phyloP scores from a whole-genome alignment of 345 rosid genomes.

The Populus nigra region DNA sequence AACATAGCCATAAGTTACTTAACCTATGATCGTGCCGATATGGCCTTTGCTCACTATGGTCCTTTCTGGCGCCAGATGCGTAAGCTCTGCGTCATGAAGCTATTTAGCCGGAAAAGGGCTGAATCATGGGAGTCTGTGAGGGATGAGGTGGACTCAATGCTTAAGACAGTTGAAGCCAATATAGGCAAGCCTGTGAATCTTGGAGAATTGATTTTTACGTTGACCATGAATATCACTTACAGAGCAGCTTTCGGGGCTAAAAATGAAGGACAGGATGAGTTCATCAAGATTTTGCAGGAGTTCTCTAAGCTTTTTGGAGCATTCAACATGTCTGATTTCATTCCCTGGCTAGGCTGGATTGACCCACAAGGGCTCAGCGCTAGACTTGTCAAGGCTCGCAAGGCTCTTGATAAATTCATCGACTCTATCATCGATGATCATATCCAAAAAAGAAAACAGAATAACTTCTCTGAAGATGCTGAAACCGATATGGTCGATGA shows the following conservation, averaged over 20 bases:
- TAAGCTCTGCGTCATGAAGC: slow-evolving; percentile 80
- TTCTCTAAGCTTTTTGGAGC: slow-evolving; percentile 95
- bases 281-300: slow-evolving; percentile 75
- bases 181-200: slow-evolving; percentile 59
- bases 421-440: slow-evolving; percentile 75
- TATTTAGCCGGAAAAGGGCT: slow-evolving; percentile 86
- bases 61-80: slow-evolving; percentile 99
- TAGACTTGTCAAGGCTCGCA: slow-evolving; percentile 63
- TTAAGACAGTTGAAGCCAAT: slow-evolving; percentile 39
- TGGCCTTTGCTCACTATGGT: slow-evolving; percentile 97
- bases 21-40: slow-evolving; percentile 86
- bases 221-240: slow-evolving; percentile 74
- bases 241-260: slow-evolving; percentile 79
- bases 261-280: slow-evolving; percentile 67
- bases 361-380: slow-evolving; percentile 67
- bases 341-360: slow-evolving; percentile 63
- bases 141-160: slow-evolving; percentile 65
- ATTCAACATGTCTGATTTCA: slow-evolving; percentile 78
- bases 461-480: slow-evolving; percentile 25
- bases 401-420: slow-evolving; percentile 66
- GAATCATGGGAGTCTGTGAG: slow-evolving; percentile 94
- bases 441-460: slow-evolving; percentile 39
- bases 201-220: slow-evolving; percentile 65
- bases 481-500: slow-evolving; percentile 85
- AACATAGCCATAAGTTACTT: slow-evolving; percentile 74